phyloP scores from a whole-genome alignment of 1,139 yeast species.

The Candida glucosophila region DNA sequence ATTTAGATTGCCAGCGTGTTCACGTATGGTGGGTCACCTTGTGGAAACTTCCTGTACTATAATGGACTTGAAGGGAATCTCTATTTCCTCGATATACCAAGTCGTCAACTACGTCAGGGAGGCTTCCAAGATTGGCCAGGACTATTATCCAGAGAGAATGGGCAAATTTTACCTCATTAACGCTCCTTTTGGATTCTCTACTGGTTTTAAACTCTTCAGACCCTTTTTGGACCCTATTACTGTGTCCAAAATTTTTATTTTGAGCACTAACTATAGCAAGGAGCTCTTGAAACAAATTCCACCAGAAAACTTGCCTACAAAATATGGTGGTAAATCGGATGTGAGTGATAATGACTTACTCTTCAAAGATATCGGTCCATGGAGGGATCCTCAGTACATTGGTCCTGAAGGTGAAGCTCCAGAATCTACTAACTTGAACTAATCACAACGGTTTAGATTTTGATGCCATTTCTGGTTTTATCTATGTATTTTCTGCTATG shows the following conservation, averaged over 20 bases:
- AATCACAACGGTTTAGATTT: too few species aligned
- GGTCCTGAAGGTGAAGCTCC: slow-evolving; percentile 89
- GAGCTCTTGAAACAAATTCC: slow-evolving; percentile 91
- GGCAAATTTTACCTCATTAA: slow-evolving; percentile 93
- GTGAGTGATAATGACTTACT: slow-evolving; percentile 73
- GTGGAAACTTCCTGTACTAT: slow-evolving; percentile 96
- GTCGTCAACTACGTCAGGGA: slow-evolving; percentile 85
- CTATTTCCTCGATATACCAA: slow-evolving; percentile 73
- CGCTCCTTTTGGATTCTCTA: slow-evolving; percentile 95
- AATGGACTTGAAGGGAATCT: slow-evolving; percentile 89
- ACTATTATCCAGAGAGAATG: slow-evolving; percentile 99
- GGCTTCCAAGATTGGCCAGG: slow-evolving; percentile 91
- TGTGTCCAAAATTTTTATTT: slow-evolving; percentile 87
- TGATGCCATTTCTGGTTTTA: too few species aligned
- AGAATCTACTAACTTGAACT: too few species aligned
- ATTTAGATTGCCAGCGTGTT: slow-evolving; percentile 88
- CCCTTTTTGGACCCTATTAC: slow-evolving; percentile 97
- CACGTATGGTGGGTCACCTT: slow-evolving; percentile 68
- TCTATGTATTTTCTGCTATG: slow-evolving; percentile 35
- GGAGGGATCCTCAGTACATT: slow-evolving; percentile 83
- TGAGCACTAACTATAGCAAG: slow-evolving; percentile 69
- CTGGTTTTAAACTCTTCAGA: slow-evolving; percentile 85
- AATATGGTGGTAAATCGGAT: slow-evolving; percentile 78
- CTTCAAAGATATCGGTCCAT: slow-evolving; percentile 89
- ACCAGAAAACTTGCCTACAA: slow-evolving; percentile 79